A percentile compares a stretch with the other conserved stretches of the same genome.
These are phyloP conservation scores for Castanea sativa DNA, from an alignment of 306 rosid species.

Conservation along the genomic window DNA sequence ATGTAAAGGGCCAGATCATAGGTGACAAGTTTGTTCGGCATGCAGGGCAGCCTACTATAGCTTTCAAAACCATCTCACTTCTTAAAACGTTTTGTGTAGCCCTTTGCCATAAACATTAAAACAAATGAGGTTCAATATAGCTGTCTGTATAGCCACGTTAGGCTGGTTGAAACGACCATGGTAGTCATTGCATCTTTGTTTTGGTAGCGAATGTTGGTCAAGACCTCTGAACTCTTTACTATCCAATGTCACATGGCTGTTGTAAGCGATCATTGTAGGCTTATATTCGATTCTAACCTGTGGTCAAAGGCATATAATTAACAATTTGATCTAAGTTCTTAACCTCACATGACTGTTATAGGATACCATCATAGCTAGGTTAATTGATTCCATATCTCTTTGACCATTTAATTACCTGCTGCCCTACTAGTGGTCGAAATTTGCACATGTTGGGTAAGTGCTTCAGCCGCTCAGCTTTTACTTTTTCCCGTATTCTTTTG, in stretches of 20 bases:
- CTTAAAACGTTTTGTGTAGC: no score
- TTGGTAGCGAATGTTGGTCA: not conserved
- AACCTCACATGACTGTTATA: not conserved
- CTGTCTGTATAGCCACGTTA: not conserved
- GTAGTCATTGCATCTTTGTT: not conserved
- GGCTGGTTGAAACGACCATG: not conserved
- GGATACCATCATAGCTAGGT: not conserved
- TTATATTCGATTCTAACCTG: not conserved
- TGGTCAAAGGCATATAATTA: not conserved
- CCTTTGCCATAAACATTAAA: not conserved
- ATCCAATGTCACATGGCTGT: not conserved
- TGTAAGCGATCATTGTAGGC: not conserved
- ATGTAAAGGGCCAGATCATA: no score
- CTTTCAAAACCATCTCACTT: no score
- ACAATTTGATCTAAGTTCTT: not conserved
- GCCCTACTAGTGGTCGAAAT: not conserved
- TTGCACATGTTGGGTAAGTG: not conserved
- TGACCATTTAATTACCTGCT: not conserved
- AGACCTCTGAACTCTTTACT: not conserved
- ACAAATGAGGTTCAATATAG: not conserved
- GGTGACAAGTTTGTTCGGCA: no score
- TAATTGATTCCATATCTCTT: not conserved
- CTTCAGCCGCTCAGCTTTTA: not conserved
- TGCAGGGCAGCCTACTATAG: no score
- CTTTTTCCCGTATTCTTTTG: no score